These are phyloP conservation scores for Pichia gijzeniarum DNA, from an alignment of 805 yeast genomes.

Conservation along the genomic window DNA sequence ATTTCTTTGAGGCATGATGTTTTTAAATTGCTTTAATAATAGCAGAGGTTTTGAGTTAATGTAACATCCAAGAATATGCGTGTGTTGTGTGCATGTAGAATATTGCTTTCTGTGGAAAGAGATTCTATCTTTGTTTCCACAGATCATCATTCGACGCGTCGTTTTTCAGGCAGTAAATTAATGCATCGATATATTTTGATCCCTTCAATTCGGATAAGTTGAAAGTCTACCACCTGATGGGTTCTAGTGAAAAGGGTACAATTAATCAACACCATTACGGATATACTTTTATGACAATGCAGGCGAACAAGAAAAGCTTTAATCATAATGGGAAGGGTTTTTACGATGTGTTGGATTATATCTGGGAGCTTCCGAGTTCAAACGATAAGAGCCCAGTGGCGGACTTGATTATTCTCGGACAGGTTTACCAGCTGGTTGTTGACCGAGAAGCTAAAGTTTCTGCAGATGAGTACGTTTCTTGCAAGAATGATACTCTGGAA, in stretches of 20 bases:
- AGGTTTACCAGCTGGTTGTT: not conserved
- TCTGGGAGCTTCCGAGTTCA: conserved; percentile 17
- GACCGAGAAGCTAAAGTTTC: not conserved
- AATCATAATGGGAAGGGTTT: conserved; percentile 17
- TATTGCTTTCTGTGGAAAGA: too few relatives aligned
- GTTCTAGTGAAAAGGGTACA: too few relatives aligned
- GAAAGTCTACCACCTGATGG: too few relatives aligned
- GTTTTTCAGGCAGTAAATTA: too few relatives aligned
- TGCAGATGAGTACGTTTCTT: not conserved
- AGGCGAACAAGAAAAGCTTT: not conserved
- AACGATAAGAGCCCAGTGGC: not conserved
- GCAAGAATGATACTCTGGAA: not conserved
- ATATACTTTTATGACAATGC: not conserved
- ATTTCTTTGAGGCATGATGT: not conserved
- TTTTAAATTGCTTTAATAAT: not conserved
- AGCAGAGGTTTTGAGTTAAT: too few relatives aligned
- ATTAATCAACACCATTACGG: too few relatives aligned
- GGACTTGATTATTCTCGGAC: conserved; percentile 8
- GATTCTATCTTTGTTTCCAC: too few relatives aligned
- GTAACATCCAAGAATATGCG: too few relatives aligned
- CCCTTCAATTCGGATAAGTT: too few relatives aligned
- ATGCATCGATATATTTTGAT: too few relatives aligned
- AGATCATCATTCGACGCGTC: too few relatives aligned
- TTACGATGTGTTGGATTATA: conserved; percentile 30
- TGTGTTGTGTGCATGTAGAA: too few relatives aligned